Evolutionary conservation across 352 stramenopile genomes (phyloP).

Genomic region (Nothophytophthora sp.): DNA sequence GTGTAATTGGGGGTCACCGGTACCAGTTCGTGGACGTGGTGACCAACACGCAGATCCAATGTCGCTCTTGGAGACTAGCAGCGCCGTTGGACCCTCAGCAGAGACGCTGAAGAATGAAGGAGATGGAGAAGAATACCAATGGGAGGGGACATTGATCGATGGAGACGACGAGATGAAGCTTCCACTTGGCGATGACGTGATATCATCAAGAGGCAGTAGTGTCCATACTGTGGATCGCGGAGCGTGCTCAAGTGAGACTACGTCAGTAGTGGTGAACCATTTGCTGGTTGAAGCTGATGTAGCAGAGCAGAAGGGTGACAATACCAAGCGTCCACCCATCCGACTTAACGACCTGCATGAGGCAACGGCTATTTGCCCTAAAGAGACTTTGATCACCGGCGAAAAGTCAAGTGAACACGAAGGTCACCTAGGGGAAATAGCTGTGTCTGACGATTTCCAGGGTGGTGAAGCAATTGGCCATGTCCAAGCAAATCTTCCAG

Average conservation of each 20-base stretch:
- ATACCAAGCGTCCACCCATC: too few species aligned
- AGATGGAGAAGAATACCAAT: background rate
- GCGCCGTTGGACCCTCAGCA: slow-evolving; percentile 1
- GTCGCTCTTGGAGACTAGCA: background rate
- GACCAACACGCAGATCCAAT: background rate
- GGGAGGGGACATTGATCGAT: background rate
- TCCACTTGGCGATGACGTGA: background rate
- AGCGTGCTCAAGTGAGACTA: background rate
- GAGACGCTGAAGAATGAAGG: background rate
- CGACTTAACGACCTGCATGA: too few species aligned
- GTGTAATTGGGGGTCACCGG: slow-evolving; percentile 1
- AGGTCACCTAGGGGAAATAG: background rate
- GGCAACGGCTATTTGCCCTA: too few species aligned
- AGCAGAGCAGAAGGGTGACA: too few species aligned
- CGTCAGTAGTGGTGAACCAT: too few species aligned
- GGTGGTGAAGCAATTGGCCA: background rate
- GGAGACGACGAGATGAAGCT: background rate
- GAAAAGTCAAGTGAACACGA: too few species aligned
- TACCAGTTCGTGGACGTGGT: background rate
- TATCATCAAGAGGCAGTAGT: background rate
- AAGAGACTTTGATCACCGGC: too few species aligned
- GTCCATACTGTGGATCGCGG: background rate
- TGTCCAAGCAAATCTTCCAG: slow-evolving; percentile 2
- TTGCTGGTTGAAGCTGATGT: too few species aligned
- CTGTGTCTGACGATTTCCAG: background rate